Conservation (phyloP, 768 basidiomycete species). For the Hygrophoropsis aurantiaca region DNA sequence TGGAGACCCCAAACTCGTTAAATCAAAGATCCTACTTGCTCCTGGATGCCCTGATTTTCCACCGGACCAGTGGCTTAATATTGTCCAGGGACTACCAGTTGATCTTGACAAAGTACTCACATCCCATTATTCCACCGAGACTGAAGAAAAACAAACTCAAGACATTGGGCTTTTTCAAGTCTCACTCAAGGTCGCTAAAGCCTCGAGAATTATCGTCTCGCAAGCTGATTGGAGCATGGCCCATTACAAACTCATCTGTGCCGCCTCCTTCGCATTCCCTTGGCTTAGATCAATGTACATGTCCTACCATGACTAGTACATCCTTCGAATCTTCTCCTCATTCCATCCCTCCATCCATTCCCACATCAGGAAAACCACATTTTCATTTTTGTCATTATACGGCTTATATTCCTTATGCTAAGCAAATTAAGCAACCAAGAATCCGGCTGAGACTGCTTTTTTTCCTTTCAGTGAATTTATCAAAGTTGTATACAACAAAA, state of each 20-base stretch:
- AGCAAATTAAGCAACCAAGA: no score
- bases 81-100: background rate
- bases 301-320: background rate
- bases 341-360: background rate
- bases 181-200: background rate
- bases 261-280: background rate
- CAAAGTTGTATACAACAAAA: no score
- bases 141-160: conserved; percentile 6
- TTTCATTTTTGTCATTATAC: no score
- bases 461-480: no score
- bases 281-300: rapidly evolving
- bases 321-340: background rate
- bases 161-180: conserved; percentile 8
- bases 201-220: background rate
- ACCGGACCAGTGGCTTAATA: conserved; percentile 7
- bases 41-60: conserved; percentile 7
- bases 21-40: background rate
- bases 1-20: background rate
- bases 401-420: no score
- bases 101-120: conserved; percentile 12
- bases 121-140: background rate
- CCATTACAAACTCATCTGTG: background rate
- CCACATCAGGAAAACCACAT: no score
- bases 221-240: background rate
- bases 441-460: no score